Percentiles rank a stretch among this genome's conserved stretches.
Evolutionary conservation across 805 yeast genomes (phyloP).

Genomic region (Metschnikowia peoriensis): DNA sequence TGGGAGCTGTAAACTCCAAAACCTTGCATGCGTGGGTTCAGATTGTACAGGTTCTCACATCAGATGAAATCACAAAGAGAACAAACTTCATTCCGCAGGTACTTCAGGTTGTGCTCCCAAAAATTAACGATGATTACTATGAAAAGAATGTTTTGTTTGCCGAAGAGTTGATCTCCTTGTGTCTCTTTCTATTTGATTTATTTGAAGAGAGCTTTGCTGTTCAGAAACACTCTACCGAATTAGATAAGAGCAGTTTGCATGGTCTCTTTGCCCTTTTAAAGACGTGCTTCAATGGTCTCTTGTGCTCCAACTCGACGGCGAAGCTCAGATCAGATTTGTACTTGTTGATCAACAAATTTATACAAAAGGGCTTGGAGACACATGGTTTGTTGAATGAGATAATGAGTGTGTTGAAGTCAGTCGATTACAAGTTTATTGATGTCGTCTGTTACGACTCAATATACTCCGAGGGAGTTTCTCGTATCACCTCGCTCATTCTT

Average conservation of each 20-base stretch:
- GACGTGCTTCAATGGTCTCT: constrained; percentile 71
- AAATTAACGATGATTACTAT: constrained; percentile 64
- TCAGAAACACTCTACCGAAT: constrained; percentile 12
- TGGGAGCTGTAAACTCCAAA: constrained; percentile 53
- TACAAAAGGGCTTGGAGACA: constrained; percentile 49
- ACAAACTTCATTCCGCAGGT: constrained; percentile 70
- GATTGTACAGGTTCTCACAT: constrained; percentile 67
- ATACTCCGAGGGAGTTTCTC: constrained; percentile 70
- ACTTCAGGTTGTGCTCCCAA: constrained; percentile 73
- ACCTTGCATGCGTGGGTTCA: constrained; percentile 83
- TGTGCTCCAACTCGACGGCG: constrained; percentile 65
- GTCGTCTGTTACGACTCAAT: constrained; percentile 75
- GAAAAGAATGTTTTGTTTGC: constrained; percentile 65
- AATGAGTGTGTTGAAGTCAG: constrained; percentile 53
- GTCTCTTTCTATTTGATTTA: constrained; percentile 65
- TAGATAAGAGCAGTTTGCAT: constrained; percentile 26
- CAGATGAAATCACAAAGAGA: constrained; percentile 43
- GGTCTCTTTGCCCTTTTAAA: constrained; percentile 68
- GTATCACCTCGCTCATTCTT: constrained; percentile 73
- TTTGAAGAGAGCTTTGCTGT: constrained; percentile 33
- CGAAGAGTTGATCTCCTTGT: constrained; percentile 71
- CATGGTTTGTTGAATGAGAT: constrained; percentile 46
- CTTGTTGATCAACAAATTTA: constrained; percentile 63
- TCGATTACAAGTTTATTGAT: constrained; percentile 59
- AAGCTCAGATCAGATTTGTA: constrained; percentile 76